Percentiles rank a stretch among this genome's conserved stretches.
These are phyloP conservation scores for Pythium dissimile DNA, from an alignment of 352 stramenopile species.

Conservation along the genomic window DNA sequence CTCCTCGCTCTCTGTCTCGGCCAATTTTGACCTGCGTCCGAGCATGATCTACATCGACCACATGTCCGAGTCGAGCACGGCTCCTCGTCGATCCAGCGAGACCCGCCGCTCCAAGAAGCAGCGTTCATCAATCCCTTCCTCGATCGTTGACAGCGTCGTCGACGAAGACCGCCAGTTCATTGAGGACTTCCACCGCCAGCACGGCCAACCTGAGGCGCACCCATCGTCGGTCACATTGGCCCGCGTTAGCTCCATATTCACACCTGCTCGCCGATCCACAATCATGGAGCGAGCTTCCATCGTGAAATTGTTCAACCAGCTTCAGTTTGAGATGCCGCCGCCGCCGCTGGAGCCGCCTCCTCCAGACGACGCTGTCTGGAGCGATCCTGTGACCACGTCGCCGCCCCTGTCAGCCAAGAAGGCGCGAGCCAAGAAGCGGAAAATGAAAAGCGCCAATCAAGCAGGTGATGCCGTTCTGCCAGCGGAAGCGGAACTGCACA, in stretches of 20 bases:
- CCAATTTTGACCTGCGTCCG: constrained; percentile 2
- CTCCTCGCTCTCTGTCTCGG: not conserved
- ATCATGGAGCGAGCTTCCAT: constrained; percentile 20
- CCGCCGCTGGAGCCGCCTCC: not conserved
- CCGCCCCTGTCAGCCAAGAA: not conserved
- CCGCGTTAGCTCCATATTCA: not conserved
- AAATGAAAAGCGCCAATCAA: not conserved
- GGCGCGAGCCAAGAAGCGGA: not conserved
- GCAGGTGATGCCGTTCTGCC: not conserved
- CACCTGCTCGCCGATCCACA: constrained; percentile 7
- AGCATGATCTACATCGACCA: constrained; percentile 15
- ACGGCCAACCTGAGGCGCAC: not conserved
- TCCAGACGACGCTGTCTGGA: not conserved
- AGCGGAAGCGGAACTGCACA: not conserved
- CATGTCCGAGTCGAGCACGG: not conserved
- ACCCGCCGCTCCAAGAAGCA: not conserved
- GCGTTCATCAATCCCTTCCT: not conserved
- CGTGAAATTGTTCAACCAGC: constrained; percentile 19
- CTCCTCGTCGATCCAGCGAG: not conserved
- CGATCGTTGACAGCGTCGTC: not conserved
- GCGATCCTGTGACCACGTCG: not conserved
- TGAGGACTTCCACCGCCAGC: constrained; percentile 14
- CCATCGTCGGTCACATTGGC: not conserved
- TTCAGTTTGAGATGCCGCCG: constrained; percentile 17
- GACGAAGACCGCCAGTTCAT: constrained; percentile 19